Evolutionary conservation across 2,329 filamentous ascomycete genomes (phyloP), one percentile per base, ranked within the genome.

Genomic region (Dactylonectria estremocensis): DNA sequence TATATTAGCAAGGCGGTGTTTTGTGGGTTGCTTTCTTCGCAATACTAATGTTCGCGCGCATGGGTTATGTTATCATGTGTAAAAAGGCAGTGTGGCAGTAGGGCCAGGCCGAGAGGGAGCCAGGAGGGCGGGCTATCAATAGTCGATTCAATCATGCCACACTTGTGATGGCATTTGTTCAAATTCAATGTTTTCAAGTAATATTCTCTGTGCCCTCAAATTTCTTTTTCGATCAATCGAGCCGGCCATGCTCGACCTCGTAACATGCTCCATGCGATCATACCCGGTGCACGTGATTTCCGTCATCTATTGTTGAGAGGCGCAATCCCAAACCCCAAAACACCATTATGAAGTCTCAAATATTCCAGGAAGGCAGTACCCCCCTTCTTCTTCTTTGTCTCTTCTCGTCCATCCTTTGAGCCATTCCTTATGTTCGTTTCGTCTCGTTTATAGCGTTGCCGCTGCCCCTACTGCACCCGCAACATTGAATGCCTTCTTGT

Each of bases 391-490:
- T 6, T 43, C 40, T 43, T 43, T 60, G 16, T 60, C 22, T 61
- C 58, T 22, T 45, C 58, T 22, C 48, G 55, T 22, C 35, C 54
- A 37, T 35, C 28, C 53, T 62, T 54, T 28, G 28, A 16, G 13
- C n/a, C 46, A 7, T 7, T 24, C 43, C 37, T 16, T n/a, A 37
- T 20, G 20, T 8, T 40, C 24, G 33, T 14, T 61, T 57, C 37
- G 43, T 40, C 24, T 49, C 48, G 58, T 69, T 71, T 82, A 88
- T 81, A 90, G 82, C 37, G 86, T 85, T 56, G 86, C 81, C 24
- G 88, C 88, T 8, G 89, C 91, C 74, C 89, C 88, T n/a, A 88
- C 84, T 9, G 85, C 88, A 31, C 92, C 92, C 1, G 86, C 83
- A n/a, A 83, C 87, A 76, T 88, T 89, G 81, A 92, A 93, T 0